Evolutionary conservation across 1,139 yeast species (phyloP).

Genomic region (Nakaseomyces kungkrabaensis): DNA sequence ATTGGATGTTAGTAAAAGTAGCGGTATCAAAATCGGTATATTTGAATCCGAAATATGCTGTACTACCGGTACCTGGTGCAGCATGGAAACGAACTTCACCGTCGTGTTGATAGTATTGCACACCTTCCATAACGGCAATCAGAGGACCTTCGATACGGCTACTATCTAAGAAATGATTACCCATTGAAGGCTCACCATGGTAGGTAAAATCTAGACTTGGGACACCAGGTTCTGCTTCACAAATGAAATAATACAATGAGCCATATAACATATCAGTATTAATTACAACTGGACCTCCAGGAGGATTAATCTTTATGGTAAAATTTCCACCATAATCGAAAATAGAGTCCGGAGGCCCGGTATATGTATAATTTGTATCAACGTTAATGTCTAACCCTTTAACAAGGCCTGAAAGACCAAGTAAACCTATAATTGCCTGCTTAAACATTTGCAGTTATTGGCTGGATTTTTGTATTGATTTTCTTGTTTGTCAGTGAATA

Average conservation of each 20-base stretch:
- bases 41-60: background rate
- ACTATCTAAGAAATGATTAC: background rate
- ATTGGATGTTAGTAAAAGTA: background rate
- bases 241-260: background rate
- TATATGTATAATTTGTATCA: background rate
- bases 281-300: background rate
- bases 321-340: background rate
- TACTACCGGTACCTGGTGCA: background rate
- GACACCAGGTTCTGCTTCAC: background rate
- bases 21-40: background rate
- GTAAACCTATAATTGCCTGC: too few relatives aligned
- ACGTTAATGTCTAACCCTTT: background rate
- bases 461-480: too few relatives aligned
- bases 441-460: background rate
- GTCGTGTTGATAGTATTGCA: background rate
- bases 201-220: background rate
- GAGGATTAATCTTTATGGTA: background rate
- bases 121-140: background rate
- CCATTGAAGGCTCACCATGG: background rate
- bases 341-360: background rate
- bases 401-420: background rate
- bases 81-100: background rate
- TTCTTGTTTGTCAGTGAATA: too few relatives aligned
- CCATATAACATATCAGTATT: background rate
- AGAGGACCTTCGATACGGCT: background rate